These are phyloP conservation scores for Ustilago vetiveriae DNA, from an alignment of 1,284 basidiomycete species.

Conservation along the genomic window DNA sequence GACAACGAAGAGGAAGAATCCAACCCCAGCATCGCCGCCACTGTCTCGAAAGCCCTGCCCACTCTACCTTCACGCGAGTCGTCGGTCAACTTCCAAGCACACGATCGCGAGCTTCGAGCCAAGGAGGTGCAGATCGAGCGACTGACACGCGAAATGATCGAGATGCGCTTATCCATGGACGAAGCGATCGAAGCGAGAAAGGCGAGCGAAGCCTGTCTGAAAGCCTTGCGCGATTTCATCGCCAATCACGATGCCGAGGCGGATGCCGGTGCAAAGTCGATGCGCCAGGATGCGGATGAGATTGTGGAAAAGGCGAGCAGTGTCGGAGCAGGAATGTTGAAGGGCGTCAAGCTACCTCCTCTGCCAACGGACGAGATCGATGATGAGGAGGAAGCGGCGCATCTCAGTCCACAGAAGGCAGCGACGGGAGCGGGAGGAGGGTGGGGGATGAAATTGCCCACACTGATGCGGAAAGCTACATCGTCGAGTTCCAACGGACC, in stretches of 20 bases:
- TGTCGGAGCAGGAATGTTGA: slow-evolving; percentile 43
- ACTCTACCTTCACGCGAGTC: slow-evolving; percentile 17
- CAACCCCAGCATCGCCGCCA: not conserved
- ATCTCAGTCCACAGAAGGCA: slow-evolving; percentile 17
- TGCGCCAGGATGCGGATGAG: slow-evolving; percentile 36
- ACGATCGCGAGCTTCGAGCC: slow-evolving; percentile 45
- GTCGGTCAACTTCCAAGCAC: slow-evolving; percentile 16
- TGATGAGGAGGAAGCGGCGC: slow-evolving; percentile 46
- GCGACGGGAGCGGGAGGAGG: slow-evolving; percentile 15
- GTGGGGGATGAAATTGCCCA: slow-evolving; percentile 48
- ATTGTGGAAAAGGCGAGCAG: slow-evolving; percentile 33
- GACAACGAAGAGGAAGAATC: slow-evolving; percentile 43
- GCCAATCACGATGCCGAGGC: slow-evolving; percentile 40
- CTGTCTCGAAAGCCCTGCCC: slow-evolving; percentile 16
- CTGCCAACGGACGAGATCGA: slow-evolving; percentile 55
- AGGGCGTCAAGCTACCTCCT: slow-evolving; percentile 58
- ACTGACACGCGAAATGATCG: slow-evolving; percentile 46
- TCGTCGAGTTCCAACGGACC: slow-evolving; percentile 27
- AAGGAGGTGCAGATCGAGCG: slow-evolving; percentile 57
- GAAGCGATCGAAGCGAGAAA: slow-evolving; percentile 62
- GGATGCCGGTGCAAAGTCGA: slow-evolving; percentile 25
- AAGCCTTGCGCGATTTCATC: slow-evolving; percentile 57
- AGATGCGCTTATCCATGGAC: slow-evolving; percentile 47
- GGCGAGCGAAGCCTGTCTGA: slow-evolving; percentile 59
- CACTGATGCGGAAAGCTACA: slow-evolving; percentile 47